Percentiles rank a stretch among this genome's conserved stretches.
Conservation (phyloP, 2,329 filamentous ascomycete species). For the Aspergillus felis region DNA sequence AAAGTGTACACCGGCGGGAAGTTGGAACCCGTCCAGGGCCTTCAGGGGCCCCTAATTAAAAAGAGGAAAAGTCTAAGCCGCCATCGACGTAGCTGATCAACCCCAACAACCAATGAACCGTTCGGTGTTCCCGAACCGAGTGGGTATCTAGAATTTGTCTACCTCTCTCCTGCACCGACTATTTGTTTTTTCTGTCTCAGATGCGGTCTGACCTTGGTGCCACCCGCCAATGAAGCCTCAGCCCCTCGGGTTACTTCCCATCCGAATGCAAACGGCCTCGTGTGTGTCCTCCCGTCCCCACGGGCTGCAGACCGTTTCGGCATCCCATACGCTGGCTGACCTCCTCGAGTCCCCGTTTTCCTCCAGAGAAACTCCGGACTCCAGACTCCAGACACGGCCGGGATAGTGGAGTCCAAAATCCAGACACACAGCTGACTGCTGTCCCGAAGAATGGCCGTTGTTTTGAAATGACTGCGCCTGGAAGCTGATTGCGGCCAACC, state of each 20-base stretch:
- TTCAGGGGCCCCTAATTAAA: neutral
- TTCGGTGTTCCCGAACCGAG: neutral
- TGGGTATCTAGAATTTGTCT: neutral
- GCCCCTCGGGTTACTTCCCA: neutral
- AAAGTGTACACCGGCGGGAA: neutral
- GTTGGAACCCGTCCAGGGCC: neutral
- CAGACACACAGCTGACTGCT: neutral
- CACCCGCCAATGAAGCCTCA: neutral
- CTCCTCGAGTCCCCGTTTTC: slow-evolving; percentile 5
- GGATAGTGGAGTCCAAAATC: neutral
- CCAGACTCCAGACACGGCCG: neutral
- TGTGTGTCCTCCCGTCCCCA: neutral
- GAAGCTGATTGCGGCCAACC: neutral
- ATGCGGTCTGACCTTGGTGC: neutral
- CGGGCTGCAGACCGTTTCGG: neutral
- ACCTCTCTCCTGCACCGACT: neutral
- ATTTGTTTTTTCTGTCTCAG: neutral
- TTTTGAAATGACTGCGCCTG: neutral
- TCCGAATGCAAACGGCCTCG: neutral
- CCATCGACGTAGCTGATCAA: neutral
- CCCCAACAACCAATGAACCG: neutral
- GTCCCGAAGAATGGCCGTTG: neutral
- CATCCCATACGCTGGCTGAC: neutral
- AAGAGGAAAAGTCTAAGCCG: neutral
- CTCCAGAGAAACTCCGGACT: neutral